Evolutionary conservation across 2,329 filamentous ascomycete genomes (phyloP).

Genomic region (Phialophora expanda): DNA sequence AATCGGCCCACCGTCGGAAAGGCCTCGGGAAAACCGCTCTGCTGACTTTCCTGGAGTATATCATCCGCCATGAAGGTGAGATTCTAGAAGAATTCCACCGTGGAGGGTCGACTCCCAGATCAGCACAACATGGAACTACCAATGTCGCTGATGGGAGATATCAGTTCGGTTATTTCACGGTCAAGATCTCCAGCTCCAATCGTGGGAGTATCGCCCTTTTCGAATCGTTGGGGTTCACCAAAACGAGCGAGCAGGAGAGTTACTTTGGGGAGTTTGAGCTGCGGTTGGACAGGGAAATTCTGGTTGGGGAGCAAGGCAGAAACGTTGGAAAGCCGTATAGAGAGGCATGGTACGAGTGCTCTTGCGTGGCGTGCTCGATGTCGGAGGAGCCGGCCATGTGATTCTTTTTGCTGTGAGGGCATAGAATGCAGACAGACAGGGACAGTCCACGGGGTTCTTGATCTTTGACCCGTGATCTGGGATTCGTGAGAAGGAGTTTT

Average conservation of each 20-base stretch:
- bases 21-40: slow-evolving; percentile 72
- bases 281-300: slow-evolving; percentile 43
- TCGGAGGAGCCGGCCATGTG: not conserved
- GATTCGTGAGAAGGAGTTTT: not conserved
- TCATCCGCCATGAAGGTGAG: slow-evolving; percentile 57
- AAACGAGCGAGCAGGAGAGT: slow-evolving; percentile 58
- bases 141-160: not conserved
- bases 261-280: slow-evolving; percentile 73
- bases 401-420: not conserved
- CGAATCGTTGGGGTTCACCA: slow-evolving; percentile 63
- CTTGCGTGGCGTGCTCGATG: not conserved
- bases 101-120: not conserved
- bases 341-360: not conserved
- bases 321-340: not conserved
- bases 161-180: slow-evolving; percentile 57
- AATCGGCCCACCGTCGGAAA: slow-evolving; percentile 59
- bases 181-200: slow-evolving; percentile 67
- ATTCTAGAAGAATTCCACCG: slow-evolving; percentile 65
- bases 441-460: not conserved
- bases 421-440: not conserved
- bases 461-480: no score
- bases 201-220: slow-evolving; percentile 64
- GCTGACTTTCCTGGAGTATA: slow-evolving; percentile 70
- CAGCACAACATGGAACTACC: not conserved
- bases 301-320: slow-evolving; percentile 8